These are phyloP conservation scores for Arthrobotrys sphaeroides DNA, from an alignment of 2,329 filamentous ascomycete genomes.

Conservation along the genomic window DNA sequence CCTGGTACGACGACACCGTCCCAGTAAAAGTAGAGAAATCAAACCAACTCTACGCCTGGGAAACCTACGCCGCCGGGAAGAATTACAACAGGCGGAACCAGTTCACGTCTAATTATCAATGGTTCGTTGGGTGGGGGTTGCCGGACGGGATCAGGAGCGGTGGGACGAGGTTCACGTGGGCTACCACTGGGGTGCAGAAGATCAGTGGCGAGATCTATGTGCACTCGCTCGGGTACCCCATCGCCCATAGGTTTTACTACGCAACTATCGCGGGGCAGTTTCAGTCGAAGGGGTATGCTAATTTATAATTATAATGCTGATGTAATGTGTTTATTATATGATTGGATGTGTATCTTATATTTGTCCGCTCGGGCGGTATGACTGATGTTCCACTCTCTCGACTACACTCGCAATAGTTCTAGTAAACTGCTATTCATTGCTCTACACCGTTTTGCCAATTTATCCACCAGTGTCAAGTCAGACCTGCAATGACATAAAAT, in stretches of 20 bases:
- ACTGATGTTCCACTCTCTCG: background rate
- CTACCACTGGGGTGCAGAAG: background rate
- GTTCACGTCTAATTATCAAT: background rate
- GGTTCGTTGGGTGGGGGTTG: conserved; percentile 2
- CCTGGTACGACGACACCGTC: conserved; percentile 7
- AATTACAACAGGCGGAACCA: conserved; percentile 5
- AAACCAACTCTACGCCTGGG: conserved; percentile 2
- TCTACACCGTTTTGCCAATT: too few species aligned
- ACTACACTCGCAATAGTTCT: too few species aligned
- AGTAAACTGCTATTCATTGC: too few species aligned
- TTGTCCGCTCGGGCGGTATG: background rate
- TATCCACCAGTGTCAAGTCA: too few species aligned
- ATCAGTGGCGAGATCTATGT: conserved; percentile 1
- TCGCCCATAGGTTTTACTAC: background rate
- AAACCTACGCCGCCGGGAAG: background rate
- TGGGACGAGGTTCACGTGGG: background rate
- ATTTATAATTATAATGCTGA: background rate
- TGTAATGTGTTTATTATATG: too few species aligned
- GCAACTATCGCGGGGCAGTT: background rate
- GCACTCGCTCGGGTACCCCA: conserved; percentile 17
- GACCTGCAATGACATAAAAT: too few species aligned
- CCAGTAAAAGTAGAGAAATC: background rate
- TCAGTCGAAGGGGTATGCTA: background rate
- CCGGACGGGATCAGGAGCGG: background rate
- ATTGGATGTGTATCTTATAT: too few species aligned